These are phyloP conservation scores for Euphrasia confusa DNA, from an alignment of 257 asterid genomes.

Conservation along the genomic window DNA sequence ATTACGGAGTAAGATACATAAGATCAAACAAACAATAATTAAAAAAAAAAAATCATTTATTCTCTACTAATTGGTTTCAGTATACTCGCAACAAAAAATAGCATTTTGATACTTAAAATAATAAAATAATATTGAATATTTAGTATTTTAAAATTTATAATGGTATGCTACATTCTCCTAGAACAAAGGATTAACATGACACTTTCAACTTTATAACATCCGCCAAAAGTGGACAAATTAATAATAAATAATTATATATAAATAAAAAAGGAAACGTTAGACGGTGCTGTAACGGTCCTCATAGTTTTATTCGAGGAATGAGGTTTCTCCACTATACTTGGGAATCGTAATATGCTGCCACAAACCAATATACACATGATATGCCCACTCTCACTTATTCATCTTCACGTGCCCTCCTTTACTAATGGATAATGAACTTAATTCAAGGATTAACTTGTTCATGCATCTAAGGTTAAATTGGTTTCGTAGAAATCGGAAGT, in stretches of 20 bases:
- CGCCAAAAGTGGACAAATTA: slow-evolving; percentile 9
- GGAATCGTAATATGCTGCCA: slow-evolving; percentile 42
- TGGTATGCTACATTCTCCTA: slow-evolving; percentile 25
- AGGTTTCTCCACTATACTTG: slow-evolving; percentile 40
- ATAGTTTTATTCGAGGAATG: slow-evolving; percentile 21
- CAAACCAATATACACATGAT: background rate
- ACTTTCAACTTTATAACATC: background rate
- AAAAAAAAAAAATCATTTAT: too few species aligned
- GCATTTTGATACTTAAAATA: too few species aligned
- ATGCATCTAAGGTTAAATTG: background rate
- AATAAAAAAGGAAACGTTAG: background rate
- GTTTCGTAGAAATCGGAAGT: too few species aligned
- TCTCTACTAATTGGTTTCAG: too few species aligned
- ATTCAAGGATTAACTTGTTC: background rate
- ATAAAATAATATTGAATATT: too few species aligned
- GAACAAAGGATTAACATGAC: slow-evolving; percentile 20
- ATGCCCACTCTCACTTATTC: slow-evolving; percentile 31
- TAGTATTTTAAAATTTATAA: too few species aligned
- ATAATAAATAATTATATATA: too few species aligned
- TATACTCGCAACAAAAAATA: too few species aligned
- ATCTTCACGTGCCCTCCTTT: slow-evolving; percentile 25
- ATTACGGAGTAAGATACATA: too few species aligned
- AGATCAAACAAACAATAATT: too few species aligned
- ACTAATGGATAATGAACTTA: too few species aligned
- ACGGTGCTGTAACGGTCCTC: slow-evolving; percentile 39